Evolutionary conservation across 768 basidiomycete genomes (phyloP), one percentile per base, ranked within the genome.

Genomic region (Rhizopogon salebrosus): DNA sequence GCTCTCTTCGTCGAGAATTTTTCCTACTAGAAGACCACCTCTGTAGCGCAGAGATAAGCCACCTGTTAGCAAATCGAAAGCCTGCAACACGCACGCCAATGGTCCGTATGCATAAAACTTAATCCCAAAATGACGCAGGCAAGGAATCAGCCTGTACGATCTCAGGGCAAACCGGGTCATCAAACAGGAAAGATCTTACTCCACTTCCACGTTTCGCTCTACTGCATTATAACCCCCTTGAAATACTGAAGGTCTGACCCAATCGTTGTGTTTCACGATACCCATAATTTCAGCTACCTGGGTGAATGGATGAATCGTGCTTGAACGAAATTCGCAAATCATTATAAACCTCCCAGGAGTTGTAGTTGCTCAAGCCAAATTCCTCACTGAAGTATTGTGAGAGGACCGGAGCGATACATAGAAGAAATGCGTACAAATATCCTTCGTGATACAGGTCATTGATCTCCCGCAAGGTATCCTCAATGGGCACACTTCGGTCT

Each of bases 381-480:
- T 60, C 48, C 8, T 57, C 55, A 11, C 51, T 54, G 37, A 29
- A 23, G 39, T 22, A n/a, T 9, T 18, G 40, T 26, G 22, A 26
- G 20, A 26, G 16, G 31, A 13, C 1, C 26, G n/a, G n/a, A 37
- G 13, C 24, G 29, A 24, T 27, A 39, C 6, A 42, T 14, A 16
- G 4, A 29, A 22, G 54, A 37, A 40, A 20, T 4, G 62, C 75
- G 54, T 67, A 77, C 61, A 83, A 81, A 58, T 76, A 71, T 3
- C 82, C 79, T 59, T 78, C 75, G 50, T 75, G 69, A 70, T 81
- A 68, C 22, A 79, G 59, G 9, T 76, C 68, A 60, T 83, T 65
- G 51, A 78, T 69, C 1, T 69, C 74, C 53, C 67, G 71, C 23
- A 81, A 54, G 0, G 78, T 80, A 10, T 69, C 74, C 41, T 74